These are phyloP conservation scores for Mycogone perniciosa DNA, from an alignment of 2,329 filamentous ascomycete species.

Conservation along the genomic window DNA sequence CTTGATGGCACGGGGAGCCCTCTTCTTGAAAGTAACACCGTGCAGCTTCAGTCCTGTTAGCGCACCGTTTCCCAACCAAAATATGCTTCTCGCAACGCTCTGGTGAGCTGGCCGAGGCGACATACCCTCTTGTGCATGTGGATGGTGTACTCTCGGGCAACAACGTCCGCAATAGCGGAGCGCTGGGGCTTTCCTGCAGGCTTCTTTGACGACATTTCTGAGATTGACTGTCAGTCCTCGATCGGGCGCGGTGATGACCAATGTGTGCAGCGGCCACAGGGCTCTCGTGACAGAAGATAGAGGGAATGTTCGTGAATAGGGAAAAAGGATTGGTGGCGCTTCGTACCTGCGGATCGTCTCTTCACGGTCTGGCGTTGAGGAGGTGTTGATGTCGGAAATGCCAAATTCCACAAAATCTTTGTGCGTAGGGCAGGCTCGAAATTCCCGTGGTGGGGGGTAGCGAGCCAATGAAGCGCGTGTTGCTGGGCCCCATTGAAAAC, in stretches of 20 bases:
- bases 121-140: constrained; percentile 90
- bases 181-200: constrained; percentile 47
- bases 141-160: constrained; percentile 99
- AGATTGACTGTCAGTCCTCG: constrained; percentile 21
- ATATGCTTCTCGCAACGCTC: background rate
- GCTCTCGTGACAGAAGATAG: constrained; percentile 3
- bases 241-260: background rate
- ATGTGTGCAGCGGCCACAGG: background rate
- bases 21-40: constrained; percentile 99
- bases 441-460: constrained; percentile 27
- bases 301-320: constrained; percentile 9
- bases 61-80: background rate
- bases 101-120: constrained; percentile 16
- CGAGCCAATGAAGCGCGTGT: constrained; percentile 30
- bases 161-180: constrained; percentile 97
- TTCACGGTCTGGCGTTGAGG: constrained; percentile 33
- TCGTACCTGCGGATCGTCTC: constrained; percentile 39
- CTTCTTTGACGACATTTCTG: constrained; percentile 41
- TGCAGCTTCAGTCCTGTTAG: constrained; percentile 60
- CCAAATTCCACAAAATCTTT: constrained; percentile 37
- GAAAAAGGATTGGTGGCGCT: constrained; percentile 14
- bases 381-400: constrained; percentile 30
- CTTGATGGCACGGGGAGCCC: constrained; percentile 97
- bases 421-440: constrained; percentile 37
- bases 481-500: background rate